A percentile compares a stretch with the other conserved stretches of the same genome.
Evolutionary conservation across 495 filamentous ascomycete species (phyloP).

Genomic region (Tetracladium setigerum): DNA sequence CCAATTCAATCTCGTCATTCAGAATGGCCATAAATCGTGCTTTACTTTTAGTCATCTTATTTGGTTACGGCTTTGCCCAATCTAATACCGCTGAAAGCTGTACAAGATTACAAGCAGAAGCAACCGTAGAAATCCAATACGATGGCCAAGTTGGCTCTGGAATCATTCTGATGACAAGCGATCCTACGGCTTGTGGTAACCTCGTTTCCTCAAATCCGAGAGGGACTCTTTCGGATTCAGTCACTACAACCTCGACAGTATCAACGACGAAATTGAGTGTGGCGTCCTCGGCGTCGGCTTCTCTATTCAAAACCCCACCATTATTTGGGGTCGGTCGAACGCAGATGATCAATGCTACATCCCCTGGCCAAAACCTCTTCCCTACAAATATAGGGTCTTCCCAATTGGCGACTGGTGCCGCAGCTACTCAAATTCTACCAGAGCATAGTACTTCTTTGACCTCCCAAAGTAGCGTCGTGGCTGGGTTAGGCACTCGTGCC

Average conservation of each 20-base stretch:
- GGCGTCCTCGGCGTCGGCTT: not conserved
- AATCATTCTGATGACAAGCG: constrained; percentile 7
- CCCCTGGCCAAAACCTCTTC: not conserved
- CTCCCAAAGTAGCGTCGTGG: not conserved
- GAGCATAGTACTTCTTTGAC: not conserved
- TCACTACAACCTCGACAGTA: not conserved
- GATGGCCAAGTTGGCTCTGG: constrained; percentile 2
- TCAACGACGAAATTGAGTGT: not conserved
- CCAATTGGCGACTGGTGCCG: not conserved
- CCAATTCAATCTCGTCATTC: not conserved
- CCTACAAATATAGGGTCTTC: constrained; percentile 7
- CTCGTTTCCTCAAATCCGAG: not conserved
- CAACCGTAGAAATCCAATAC: constrained; percentile 6
- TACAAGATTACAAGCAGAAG: constrained; percentile 6
- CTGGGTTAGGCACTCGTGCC: constrained; percentile 2
- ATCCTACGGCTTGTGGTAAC: not conserved
- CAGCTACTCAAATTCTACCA: not conserved
- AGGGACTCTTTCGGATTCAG: not conserved
- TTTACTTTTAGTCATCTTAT: constrained; percentile 8
- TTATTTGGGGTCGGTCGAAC: constrained; percentile 7
- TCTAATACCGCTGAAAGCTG: constrained; percentile 4
- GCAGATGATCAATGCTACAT: constrained; percentile 6
- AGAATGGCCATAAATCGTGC: constrained; percentile 8
- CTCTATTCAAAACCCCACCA: constrained; percentile 2
- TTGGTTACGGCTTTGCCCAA: constrained; percentile 2